Base-by-base conservation (phyloP, 805 yeast species). In the Sugiyamaella chiloensis region DNA sequence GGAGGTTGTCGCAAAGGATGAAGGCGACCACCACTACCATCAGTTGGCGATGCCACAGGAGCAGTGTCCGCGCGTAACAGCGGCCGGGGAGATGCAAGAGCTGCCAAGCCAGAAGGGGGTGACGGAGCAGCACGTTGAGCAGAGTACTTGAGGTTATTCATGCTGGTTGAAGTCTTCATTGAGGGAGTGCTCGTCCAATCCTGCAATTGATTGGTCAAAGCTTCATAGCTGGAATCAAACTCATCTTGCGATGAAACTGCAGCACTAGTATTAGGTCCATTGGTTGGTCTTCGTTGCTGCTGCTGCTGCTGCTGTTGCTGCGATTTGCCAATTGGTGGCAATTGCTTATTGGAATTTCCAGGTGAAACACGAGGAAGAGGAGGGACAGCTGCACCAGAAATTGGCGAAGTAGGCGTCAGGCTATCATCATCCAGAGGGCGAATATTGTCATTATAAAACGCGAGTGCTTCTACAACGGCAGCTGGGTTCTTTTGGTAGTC, bases 401-500 rank as follows among this genome's bases (percentile, higher is more conserved):
- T 26, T 26, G 29, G 29, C 29, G 48, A 35, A 34, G 37, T 46
- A 24, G 56, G 44, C 36, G 44, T 26, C 26, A 24, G 26, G 29
- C 23, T 19, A 40, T 48, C 46, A 39, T 43, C 39, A 11, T 47
- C 51, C 6, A 36, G 45, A 30, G 30, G 24, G 11, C 41, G 11
- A n/a, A 24, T 46, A 40, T 46, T 53, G 40, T 60, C 47, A 48
- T 65, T 44, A 65, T 88, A 88, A 62, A 88, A 88, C 37, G 87
- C 88, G 23, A 88, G 88, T 51, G 87, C 89, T 60, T 88, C 95
- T 75, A 85, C 85, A 4, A 93, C 96, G 1, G 96, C 96, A 64
- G 87, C 90, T 1, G 97, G 96, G 65, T 93, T 87, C 52, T 84
- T 86, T 61, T 83, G 83, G 68, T 88, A 96, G 60, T 93, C 99